phyloP scores from a whole-genome alignment of 495 filamentous ascomycete genomes.

The Letharia lupina region DNA sequence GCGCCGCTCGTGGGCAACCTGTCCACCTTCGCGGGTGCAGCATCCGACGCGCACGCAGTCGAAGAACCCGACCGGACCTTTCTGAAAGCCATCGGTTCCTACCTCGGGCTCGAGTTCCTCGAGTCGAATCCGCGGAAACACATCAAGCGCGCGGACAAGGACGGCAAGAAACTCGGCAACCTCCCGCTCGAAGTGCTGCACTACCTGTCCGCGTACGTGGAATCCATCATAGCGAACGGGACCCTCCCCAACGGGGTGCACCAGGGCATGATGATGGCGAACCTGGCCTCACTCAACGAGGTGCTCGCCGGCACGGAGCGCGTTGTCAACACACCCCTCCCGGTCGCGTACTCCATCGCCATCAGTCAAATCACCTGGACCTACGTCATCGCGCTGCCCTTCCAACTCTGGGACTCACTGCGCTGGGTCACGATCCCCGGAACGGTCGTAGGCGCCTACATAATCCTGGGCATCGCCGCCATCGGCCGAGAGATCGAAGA shows the following conservation, averaged over 20 bases:
- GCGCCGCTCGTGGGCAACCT: conserved; percentile 50
- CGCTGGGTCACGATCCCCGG: conserved; percentile 78
- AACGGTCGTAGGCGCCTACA: conserved; percentile 75
- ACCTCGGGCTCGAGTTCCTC: conserved; percentile 62
- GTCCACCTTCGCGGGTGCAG: conserved; percentile 61
- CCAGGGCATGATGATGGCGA: conserved; percentile 35
- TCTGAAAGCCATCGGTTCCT: conserved; percentile 59
- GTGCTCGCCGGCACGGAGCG: conserved; percentile 66
- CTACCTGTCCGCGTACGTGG: conserved; percentile 58
- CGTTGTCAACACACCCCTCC: conserved; percentile 76
- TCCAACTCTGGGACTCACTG: conserved; percentile 61
- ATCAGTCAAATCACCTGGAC: conserved; percentile 84
- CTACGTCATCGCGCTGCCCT: conserved; percentile 74
- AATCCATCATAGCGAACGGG: conserved; percentile 46
- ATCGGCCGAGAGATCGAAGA: conserved; percentile 85
- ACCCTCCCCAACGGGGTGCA: conserved; percentile 44
- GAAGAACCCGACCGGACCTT: conserved; percentile 34
- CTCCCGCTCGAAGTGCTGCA: conserved; percentile 70
- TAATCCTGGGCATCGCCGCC: conserved; percentile 80
- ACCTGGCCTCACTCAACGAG: conserved; percentile 57
- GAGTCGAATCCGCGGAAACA: conserved; percentile 64
- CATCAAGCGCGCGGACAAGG: conserved; percentile 55
- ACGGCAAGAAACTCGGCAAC: conserved; percentile 57
- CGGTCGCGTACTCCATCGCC: conserved; percentile 75
- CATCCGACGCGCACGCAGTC: conserved; percentile 44